These are phyloP conservation scores for Vanrija humicola DNA, from an alignment of 1,284 basidiomycete genomes.

Conservation along the genomic window DNA sequence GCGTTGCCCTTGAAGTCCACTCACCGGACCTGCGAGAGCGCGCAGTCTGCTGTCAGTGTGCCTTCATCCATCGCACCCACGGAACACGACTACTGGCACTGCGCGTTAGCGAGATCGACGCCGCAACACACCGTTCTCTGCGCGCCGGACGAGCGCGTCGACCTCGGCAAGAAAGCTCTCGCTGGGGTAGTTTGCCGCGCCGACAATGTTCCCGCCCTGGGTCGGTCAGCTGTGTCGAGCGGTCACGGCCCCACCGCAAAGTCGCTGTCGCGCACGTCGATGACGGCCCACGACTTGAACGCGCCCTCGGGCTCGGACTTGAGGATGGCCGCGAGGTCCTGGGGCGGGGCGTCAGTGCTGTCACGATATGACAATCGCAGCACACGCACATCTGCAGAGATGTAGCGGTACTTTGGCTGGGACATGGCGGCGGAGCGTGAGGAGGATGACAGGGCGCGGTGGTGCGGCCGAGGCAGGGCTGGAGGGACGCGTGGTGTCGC, in stretches of 20 bases:
- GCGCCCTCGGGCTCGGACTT: constrained; percentile 30
- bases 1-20: not conserved
- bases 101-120: not conserved
- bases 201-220: constrained; percentile 49
- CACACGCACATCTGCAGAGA: constrained; percentile 36
- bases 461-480: too few relatives aligned
- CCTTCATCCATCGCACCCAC: constrained; percentile 20
- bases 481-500: too few relatives aligned
- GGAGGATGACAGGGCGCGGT: too few relatives aligned
- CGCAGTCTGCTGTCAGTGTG: constrained; percentile 35
- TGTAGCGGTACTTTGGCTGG: constrained; percentile 32
- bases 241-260: constrained; percentile 31
- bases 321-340: constrained; percentile 46
- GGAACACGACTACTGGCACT: constrained; percentile 48
- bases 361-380: too few relatives aligned
- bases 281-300: constrained; percentile 36
- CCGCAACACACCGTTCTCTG: constrained; percentile 30
- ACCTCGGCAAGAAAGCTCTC: constrained; percentile 37
- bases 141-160: constrained; percentile 34
- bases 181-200: constrained; percentile 43
- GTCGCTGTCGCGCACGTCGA: constrained; percentile 48
- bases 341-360: not conserved
- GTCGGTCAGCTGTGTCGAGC: not conserved
- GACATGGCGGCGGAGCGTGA: too few relatives aligned
- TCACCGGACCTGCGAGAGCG: constrained; percentile 45